Base-by-base conservation (phyloP, 495 filamentous ascomycete species). In the Cercophora samala region DNA sequence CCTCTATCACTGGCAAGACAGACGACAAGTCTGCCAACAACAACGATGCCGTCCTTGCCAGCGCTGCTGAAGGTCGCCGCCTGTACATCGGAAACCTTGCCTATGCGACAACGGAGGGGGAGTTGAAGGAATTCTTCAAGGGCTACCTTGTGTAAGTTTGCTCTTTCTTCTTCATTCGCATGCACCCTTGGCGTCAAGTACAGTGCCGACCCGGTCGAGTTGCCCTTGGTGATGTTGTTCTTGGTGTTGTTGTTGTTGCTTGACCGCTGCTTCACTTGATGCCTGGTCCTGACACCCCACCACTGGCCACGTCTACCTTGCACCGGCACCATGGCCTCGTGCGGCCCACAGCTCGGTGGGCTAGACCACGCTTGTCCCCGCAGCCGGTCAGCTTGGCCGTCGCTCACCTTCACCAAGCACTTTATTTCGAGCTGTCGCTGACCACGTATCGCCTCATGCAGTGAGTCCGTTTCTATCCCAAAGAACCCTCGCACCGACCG, bases 31-130 rank as follows among this genome's bases (percentile, higher is more conserved):
- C 72, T 66, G 77, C 85, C 67, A 84, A 84, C 84, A 88, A 92
- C 73, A 46, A 46, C 37, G 37, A 46, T 78, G 93, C 94, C 76
- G 93, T 94, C 70, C 88, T 93, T 75, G 93, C 93, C 82, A 97
- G 92, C 83, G 95, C 95, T 77, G 93, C 95, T 79, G 95, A 99
- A 83, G 96, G 95, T 78, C 92, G 95, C 85, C 92, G 95, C 83
- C 88, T 99, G 70, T 99, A 99, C 83, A 98, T 98, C 84, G 95
- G 95, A 80, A 99, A 99, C 84, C 92, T 99, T 87, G 95, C 95
- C 65, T 98, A 99, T 80, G 93, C 95, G 88, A 98, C 95, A 86
- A 96, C 93, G 76, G 95, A 98, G 91, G 95, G 91, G 88, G 92
- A 97, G 87, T 91, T 99, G 85, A 97, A 93, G 84, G 92, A 93